Base-by-base conservation (phyloP, 768 basidiomycete genomes). In the Tephrocybe sp. region DNA sequence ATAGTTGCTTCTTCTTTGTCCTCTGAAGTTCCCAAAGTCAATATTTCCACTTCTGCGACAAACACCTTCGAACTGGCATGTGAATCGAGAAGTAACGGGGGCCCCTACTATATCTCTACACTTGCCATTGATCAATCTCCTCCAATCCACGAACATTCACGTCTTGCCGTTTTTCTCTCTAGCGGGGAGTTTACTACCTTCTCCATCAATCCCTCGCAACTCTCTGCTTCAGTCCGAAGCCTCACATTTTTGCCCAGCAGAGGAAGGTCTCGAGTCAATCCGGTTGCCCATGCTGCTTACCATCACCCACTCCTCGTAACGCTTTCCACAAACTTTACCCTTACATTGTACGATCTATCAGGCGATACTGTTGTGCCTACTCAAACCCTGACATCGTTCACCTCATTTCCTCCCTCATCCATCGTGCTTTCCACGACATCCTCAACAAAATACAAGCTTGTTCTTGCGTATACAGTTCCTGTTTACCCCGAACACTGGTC, bases 401-500 rank as follows among this genome's bases (percentile, higher is more conserved):
- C 87, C 8, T 89, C 87, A 3, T 85, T 84, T 64, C 87, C 87
- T 1, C 90, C 91, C 1, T 80, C 83, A 3, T 91, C 89, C 4
- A 68, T 92, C n/a, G 80, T 90, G n/a, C 69, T 92, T 40, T 88
- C 89, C 19, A 72, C 77, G 19, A 79, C 80, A 19, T 75, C 83
- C 14, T 60, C 78, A 9, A 63, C 69, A 10, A 77, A 71, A 23
- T 92, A 87, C 69, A 91, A 85, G 62, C 76, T 92, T 45, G 72
- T 92, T 22, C 66, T 92, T 58, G 81, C 84, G 14, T 90, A 91
- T 67, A 73, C 87, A 16, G 72, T 83, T 32, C 89, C 88, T 26
- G 84, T 92, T 38, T 92, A 88, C 63, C 90, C 90, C 3, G 72
- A 74, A 14, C 91, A 92, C 63, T 92, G 87, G 87, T 83, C 84